phyloP scores from a whole-genome alignment of 2,329 filamentous ascomycete genomes.

The Triangularia setosa region DNA sequence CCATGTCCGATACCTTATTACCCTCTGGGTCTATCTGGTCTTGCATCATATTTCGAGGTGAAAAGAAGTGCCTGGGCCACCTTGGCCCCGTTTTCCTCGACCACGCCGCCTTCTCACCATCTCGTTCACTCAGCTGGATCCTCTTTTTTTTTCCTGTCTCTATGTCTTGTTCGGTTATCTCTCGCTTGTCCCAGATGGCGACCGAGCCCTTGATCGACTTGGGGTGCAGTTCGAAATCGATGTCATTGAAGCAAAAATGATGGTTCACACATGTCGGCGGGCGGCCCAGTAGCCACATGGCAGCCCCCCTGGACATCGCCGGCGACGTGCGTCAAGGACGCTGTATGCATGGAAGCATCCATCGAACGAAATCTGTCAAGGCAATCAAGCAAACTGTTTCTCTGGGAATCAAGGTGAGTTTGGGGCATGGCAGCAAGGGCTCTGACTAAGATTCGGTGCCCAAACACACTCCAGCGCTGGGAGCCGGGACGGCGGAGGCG shows the following conservation, averaged over 20 bases:
- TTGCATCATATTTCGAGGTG: neutral
- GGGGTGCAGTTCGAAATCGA: neutral
- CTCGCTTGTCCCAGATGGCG: neutral
- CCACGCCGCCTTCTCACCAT: neutral
- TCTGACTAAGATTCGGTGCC: conserved; percentile 3
- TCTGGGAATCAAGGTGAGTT: neutral
- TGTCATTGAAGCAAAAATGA: neutral
- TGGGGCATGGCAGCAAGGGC: neutral
- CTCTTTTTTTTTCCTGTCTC: neutral
- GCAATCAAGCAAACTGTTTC: neutral
- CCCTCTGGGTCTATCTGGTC: neutral
- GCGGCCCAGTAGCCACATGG: neutral
- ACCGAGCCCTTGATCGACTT: neutral
- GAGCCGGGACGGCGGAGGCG: neutral
- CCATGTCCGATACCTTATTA: neutral
- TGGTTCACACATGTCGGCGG: neutral
- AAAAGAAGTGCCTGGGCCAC: conserved; percentile 15
- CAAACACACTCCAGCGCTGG: conserved; percentile 10
- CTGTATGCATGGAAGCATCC: neutral
- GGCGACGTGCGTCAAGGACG: neutral
- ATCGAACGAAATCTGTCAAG: neutral
- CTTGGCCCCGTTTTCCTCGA: neutral
- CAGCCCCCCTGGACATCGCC: neutral
- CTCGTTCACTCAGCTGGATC: neutral
- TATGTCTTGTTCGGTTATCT: neutral